These are phyloP conservation scores for Castanea mollissima DNA, from an alignment of 306 rosid species.

Conservation along the genomic window DNA sequence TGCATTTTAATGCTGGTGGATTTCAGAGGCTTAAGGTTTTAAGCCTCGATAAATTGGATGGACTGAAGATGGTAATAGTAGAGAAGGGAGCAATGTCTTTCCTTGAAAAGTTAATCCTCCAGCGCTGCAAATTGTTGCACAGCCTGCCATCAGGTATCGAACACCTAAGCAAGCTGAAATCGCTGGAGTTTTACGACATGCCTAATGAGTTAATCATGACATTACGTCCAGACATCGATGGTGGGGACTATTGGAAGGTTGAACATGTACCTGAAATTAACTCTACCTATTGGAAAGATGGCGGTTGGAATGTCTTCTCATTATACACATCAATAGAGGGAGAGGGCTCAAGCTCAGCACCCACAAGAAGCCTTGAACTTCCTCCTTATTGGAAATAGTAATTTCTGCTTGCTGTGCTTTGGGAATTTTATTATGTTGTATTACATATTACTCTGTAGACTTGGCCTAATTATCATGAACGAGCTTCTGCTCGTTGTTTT, in stretches of 20 bases:
- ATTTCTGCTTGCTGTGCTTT: background rate
- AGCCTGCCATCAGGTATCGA: constrained; percentile 63
- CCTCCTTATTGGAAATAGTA: constrained; percentile 1
- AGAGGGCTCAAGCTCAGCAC: background rate
- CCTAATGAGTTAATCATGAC: constrained; percentile 53
- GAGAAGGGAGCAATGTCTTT: constrained; percentile 59
- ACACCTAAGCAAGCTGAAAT: constrained; percentile 43
- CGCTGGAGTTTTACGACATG: constrained; percentile 63
- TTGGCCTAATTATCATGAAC: constrained; percentile 16
- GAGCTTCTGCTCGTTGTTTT: too few relatives aligned
- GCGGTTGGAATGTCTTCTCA: constrained; percentile 60
- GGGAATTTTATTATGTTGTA: background rate
- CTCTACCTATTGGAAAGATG: constrained; percentile 61
- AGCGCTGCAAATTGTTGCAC: constrained; percentile 42
- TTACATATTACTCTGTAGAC: too few relatives aligned
- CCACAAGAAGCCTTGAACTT: background rate
- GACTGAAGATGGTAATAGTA: constrained; percentile 38
- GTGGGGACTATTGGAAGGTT: constrained; percentile 50
- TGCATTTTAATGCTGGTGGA: constrained; percentile 47
- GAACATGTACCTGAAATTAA: constrained; percentile 54
- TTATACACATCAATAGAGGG: constrained; percentile 12
- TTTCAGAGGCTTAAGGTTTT: constrained; percentile 62
- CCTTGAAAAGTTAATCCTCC: constrained; percentile 56
- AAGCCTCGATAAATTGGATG: constrained; percentile 55
- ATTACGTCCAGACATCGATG: constrained; percentile 39